Evolutionary conservation across 164 flowering plant species (phyloP).

Genomic region (Umbilicus rupestris): DNA sequence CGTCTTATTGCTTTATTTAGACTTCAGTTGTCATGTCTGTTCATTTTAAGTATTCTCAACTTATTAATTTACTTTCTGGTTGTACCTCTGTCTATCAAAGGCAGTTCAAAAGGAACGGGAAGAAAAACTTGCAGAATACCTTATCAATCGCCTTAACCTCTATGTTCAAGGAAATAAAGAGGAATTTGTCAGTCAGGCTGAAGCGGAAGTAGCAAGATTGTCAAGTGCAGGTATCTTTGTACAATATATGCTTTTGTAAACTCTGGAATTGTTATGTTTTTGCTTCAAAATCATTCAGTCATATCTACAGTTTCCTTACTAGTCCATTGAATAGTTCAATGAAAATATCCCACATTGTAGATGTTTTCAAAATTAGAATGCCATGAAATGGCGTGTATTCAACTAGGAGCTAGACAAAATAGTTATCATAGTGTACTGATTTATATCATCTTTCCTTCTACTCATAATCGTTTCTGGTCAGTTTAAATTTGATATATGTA

Average conservation of each 20-base stretch:
- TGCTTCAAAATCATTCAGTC: background rate
- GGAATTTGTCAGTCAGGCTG: constrained; percentile 54
- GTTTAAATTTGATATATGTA: background rate
- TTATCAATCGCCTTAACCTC: constrained; percentile 62
- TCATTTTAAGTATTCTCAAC: background rate
- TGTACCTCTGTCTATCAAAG: constrained; percentile 22
- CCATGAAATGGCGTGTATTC: background rate
- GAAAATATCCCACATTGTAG: background rate
- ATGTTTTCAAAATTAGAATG: background rate
- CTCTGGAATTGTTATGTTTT: background rate
- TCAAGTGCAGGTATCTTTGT: constrained; percentile 66
- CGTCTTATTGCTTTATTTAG: background rate
- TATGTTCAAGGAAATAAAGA: constrained; percentile 80
- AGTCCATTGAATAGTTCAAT: background rate
- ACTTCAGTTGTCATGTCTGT: background rate
- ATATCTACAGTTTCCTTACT: background rate
- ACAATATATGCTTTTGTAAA: background rate
- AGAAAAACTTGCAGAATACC: constrained; percentile 63
- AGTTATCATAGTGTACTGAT: background rate
- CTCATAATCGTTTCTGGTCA: background rate
- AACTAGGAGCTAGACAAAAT: background rate
- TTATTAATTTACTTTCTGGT: background rate
- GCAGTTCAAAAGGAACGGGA: constrained; percentile 90
- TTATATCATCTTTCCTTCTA: background rate
- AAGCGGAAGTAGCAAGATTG: constrained; percentile 76